phyloP scores from a whole-genome alignment of 1,139 yeast genomes.

The Sugiyamaella neomexicana region DNA sequence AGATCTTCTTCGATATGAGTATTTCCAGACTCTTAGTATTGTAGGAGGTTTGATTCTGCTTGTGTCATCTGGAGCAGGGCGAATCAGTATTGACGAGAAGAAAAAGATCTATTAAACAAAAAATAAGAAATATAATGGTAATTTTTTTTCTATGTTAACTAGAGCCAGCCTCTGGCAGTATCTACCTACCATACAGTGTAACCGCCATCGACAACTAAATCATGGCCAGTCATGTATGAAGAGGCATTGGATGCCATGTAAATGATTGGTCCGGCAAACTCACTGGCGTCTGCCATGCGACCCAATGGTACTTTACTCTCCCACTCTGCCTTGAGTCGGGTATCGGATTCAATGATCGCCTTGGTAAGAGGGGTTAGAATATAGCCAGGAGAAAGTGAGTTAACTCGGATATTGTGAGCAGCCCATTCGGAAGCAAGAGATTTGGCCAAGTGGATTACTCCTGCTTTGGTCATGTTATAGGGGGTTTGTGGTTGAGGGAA shows the following conservation, averaged over 20 bases:
- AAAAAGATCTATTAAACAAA: conserved; percentile 83
- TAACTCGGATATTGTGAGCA: conserved; percentile 70
- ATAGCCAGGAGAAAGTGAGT: conserved; percentile 80
- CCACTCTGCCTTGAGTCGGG: conserved; percentile 57
- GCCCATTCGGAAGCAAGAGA: conserved; percentile 89
- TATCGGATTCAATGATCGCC: conserved; percentile 55
- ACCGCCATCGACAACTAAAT: conserved; percentile 81
- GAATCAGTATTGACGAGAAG: conserved; percentile 90
- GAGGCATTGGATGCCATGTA: conserved; percentile 73
- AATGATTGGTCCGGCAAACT: conserved; percentile 75
- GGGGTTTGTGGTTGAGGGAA: conserved; percentile 84
- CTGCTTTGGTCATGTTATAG: conserved; percentile 85
- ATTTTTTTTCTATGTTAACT: too few species aligned
- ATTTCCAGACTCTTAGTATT: conserved; percentile 90
- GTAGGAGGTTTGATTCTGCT: conserved; percentile 91
- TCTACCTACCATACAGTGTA: conserved; percentile 54
- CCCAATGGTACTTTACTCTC: conserved; percentile 68
- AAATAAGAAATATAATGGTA: background rate
- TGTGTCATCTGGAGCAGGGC: conserved; percentile 97
- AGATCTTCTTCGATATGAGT: conserved; percentile 89
- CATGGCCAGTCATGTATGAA: conserved; percentile 81
- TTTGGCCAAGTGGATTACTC: conserved; percentile 73
- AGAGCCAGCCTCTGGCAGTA: too few species aligned
- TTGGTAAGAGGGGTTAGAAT: conserved; percentile 65
- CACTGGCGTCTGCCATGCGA: conserved; percentile 77